Base-by-base conservation (phyloP, 352 stramenopile genomes). In the Phytophthora constricta region DNA sequence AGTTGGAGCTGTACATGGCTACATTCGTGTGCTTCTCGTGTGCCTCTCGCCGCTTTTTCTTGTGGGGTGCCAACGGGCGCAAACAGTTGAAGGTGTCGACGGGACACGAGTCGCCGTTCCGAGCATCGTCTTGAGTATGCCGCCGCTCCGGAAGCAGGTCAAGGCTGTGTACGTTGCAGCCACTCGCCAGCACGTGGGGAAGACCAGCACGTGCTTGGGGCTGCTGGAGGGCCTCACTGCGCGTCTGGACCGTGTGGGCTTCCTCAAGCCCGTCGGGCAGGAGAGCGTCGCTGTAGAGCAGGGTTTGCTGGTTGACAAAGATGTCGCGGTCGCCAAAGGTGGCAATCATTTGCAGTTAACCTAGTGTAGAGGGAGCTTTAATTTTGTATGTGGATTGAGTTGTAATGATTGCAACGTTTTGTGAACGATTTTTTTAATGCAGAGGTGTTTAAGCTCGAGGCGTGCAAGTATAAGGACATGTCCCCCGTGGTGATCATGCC, bases 191-290 rank as follows among this genome's bases (percentile, higher is more conserved):
- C 89, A 97, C 67, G 90, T 95, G 37, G 90, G 90, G 47, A 97
- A 97, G 77, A 97, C 96, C 10, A 98, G 95, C 51, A 96, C 91
- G n/a, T 98, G 86, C 53, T 72, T 99, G 17, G 96, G 95, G 1
- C 66, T 99, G 14, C 87, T 98, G 60, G 91, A 95, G 50, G 96
- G 96, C 1, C 83, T 99, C 34, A 93, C 93, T 28, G 97, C 95
- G 64, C 82, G 95, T 52, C 96, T 98, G 62, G 79, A 92, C 37
- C 56, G 79, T 42, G 90, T 94, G 57, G 86, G 86, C 11, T 98
- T 98, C 77, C 88, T 98, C 68, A 99, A 99, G 68, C 95, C 97
- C 45, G 95, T 99, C 26, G 97, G 97, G 5, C 95, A 99, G 72
- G 84, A 98, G 60, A 93, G 89, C 62, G 84, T 96, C 34, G 65